phyloP scores from a whole-genome alignment of 2,329 filamentous ascomycete species.

The Ophiostoma piceae region DNA sequence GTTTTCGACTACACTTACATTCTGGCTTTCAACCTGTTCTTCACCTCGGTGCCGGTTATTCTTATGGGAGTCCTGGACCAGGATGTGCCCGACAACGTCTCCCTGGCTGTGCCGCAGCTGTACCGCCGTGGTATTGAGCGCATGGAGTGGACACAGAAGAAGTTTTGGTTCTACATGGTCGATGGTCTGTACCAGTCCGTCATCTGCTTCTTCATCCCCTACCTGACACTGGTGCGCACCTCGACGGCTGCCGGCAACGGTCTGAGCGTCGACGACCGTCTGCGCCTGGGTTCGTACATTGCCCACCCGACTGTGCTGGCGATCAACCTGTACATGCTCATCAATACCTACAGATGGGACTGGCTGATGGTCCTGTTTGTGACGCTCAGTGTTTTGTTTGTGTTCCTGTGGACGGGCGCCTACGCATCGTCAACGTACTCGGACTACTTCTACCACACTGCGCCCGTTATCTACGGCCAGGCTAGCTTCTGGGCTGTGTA shows the following conservation, averaged over 20 bases:
- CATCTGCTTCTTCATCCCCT: conserved; percentile 89
- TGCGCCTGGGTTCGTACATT: conserved; percentile 81
- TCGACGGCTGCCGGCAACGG: conserved; percentile 63
- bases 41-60: conserved; percentile 90
- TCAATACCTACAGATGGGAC: conserved; percentile 98
- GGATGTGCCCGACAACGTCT: conserved; percentile 91
- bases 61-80: conserved; percentile 96
- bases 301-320: conserved; percentile 77
- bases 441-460: conserved; percentile 66
- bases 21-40: conserved; percentile 90
- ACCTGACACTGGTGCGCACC: conserved; percentile 66
- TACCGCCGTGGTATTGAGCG: conserved; percentile 95
- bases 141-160: conserved; percentile 89
- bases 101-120: conserved; percentile 87
- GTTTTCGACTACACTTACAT: conserved; percentile 98
- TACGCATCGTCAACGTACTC: conserved; percentile 57
- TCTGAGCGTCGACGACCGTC: conserved; percentile 69
- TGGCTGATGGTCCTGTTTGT: conserved; percentile 89
- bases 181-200: conserved; percentile 94
- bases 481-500: conserved; percentile 84
- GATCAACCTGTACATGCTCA: conserved; percentile 89
- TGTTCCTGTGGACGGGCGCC: conserved; percentile 94
- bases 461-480: conserved; percentile 70
- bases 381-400: conserved; percentile 71
- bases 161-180: conserved; percentile 97